Base-by-base conservation (phyloP, 306 rosid species). In the Rubus idaeus region DNA sequence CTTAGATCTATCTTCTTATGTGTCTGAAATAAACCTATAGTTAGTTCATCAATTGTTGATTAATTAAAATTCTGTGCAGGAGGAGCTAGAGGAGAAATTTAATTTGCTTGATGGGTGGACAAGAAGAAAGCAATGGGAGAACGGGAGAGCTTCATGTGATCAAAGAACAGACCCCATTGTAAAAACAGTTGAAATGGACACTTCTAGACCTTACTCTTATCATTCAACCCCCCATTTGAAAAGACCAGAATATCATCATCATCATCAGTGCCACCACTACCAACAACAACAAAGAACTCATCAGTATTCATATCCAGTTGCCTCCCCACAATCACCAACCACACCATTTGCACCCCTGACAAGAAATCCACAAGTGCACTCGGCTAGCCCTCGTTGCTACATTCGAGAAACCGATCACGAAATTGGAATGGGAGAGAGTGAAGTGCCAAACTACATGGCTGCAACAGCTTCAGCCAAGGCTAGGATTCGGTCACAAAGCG, bases 161-260 rank as follows among this genome's bases (percentile, higher is more conserved):
- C 86, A 83, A 44, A 79, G 86, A 77, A 82, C 82, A 41, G 83
- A 50, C 2, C 50, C 71, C 2, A 42, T 73, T 26, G 66, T 88
- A 39, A 88, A 88, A 62, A 84, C 86, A 40, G 92, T 86, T 66
- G 90, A 86, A 79, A 84, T 88, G 16, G 92, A 88, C 83, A 88
- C 85, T 0, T 86, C 14, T 68, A 73, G 75, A 62, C 88, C 88
- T 18, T 75, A 65, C 78, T 79, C 86, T 73, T 70, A 79, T 18
- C 39, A 20, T 68, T 68, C 76, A 13, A 17, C 58, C 26, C 44
- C 52, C 17, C 52, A 66, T 17, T 20, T 55, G 49, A 77, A 66
- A 39, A 42, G 64, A 53, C 1, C 83, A 47, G 75, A 78, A 42
- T 26, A 61, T 40, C 56, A 62, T 14, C 37, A 64, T 9, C 35